These are phyloP conservation scores for Berkeleyomyces basicola DNA, from an alignment of 2,329 filamentous ascomycete genomes.

Conservation along the genomic window DNA sequence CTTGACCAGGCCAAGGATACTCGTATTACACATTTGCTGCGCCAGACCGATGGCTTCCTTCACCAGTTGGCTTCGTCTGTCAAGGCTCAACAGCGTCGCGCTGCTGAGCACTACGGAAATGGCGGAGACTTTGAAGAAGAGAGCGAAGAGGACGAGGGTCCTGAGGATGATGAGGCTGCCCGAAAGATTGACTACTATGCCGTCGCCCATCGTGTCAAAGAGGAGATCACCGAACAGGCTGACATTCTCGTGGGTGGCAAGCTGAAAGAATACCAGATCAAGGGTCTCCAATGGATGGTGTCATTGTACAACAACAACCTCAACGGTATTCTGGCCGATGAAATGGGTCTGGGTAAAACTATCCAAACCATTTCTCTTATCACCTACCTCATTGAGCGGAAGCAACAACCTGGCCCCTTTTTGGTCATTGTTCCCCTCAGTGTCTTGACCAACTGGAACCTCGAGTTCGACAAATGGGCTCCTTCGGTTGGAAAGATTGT, in stretches of 20 bases:
- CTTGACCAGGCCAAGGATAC: conserved; percentile 98
- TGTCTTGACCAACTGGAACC: conserved; percentile 95
- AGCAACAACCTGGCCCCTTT: conserved; percentile 81
- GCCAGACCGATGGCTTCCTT: conserved; percentile 94
- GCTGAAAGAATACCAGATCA: conserved; percentile 94
- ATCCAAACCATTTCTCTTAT: conserved; percentile 98
- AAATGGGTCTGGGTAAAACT: conserved; percentile 99
- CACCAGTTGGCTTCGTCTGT: conserved; percentile 89
- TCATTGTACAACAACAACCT: conserved; percentile 99
- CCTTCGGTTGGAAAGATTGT: conserved; percentile 74
- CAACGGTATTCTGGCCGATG: conserved; percentile 94
- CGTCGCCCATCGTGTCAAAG: conserved; percentile 88
- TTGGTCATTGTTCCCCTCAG: conserved; percentile 92
- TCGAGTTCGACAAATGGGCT: conserved; percentile 98
- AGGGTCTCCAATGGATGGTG: conserved; percentile 99
- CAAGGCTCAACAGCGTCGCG: conserved; percentile 77
- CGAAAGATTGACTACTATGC: conserved; percentile 97
- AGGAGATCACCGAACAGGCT: conserved; percentile 74
- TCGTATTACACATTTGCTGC: conserved; percentile 91
- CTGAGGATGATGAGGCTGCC: conserved; percentile 51
- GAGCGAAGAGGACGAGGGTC: conserved; percentile 45
- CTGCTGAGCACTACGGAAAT: conserved; percentile 61
- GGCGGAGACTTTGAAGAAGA: conserved; percentile 43
- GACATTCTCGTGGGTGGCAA: conserved; percentile 76
- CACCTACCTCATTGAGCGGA: conserved; percentile 92